A percentile compares a stretch with the other conserved stretches of the same genome.
Conservation (phyloP, 2,329 filamentous ascomycete species). For the Pestalotiopsis sp. region DNA sequence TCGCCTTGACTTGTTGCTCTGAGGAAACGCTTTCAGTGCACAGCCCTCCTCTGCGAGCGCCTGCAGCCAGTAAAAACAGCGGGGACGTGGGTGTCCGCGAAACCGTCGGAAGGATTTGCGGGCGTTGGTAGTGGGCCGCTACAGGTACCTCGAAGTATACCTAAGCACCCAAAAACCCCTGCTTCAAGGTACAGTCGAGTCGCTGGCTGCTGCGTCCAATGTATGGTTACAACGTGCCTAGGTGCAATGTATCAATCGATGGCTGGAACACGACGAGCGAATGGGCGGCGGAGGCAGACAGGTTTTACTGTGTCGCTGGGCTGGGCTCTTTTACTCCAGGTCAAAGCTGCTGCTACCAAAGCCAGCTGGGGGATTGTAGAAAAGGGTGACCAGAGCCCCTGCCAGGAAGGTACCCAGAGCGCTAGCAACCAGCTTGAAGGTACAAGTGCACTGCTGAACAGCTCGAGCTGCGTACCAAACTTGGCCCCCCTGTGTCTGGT, state of each 20-base stretch:
- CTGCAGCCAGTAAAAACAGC: conserved; percentile 13
- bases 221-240: too few relatives aligned
- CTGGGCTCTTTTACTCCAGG: background rate
- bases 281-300: background rate
- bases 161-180: background rate
- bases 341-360: background rate
- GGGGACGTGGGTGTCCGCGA: background rate
- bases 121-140: conserved; percentile 5
- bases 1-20: background rate
- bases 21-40: conserved; percentile 11
- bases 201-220: too few relatives aligned
- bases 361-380: background rate
- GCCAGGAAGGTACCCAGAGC: background rate
- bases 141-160: background rate
- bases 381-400: background rate
- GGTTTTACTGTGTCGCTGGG: background rate
- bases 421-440: background rate
- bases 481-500: background rate
- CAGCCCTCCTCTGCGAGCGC: conserved; percentile 5
- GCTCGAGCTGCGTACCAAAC: background rate
- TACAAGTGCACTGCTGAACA: background rate
- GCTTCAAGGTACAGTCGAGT: background rate
- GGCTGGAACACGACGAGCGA: too few relatives aligned
- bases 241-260: too few relatives aligned
- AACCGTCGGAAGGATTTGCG: background rate